Evolutionary conservation across 2,329 filamentous ascomycete genomes (phyloP).

Genomic region (Fusarium gaditjirri): DNA sequence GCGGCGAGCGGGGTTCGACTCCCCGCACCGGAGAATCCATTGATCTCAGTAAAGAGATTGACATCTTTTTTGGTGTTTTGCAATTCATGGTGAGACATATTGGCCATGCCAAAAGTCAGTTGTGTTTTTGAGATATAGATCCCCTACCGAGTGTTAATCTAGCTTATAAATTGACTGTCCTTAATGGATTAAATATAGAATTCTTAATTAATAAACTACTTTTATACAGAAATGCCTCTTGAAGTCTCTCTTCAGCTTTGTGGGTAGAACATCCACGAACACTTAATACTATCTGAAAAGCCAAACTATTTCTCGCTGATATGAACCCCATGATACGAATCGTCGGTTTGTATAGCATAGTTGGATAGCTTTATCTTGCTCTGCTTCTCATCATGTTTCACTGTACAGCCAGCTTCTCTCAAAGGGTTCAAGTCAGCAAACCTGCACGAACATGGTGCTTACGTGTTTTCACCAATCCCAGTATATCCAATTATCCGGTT

Average conservation of each 20-base stretch:
- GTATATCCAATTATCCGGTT: neutral
- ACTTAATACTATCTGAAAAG: neutral
- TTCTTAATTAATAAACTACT: too few species aligned
- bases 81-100: neutral
- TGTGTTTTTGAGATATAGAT: neutral
- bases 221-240: neutral
- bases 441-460: neutral
- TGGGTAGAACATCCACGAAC: neutral
- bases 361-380: neutral
- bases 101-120: neutral
- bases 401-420: neutral
- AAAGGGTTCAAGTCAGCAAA: neutral
- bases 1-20: slow-evolving; percentile 40
- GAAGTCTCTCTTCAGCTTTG: neutral
- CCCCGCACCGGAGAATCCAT: slow-evolving; percentile 27
- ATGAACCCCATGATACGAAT: neutral
- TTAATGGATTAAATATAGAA: neutral
- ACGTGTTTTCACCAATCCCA: neutral
- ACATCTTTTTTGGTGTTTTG: neutral
- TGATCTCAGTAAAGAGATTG: neutral
- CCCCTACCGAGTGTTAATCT: neutral
- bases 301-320: neutral
- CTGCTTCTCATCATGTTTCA: neutral
- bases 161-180: neutral
- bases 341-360: neutral